Percentiles rank a stretch among this genome's conserved stretches.
Conservation (phyloP, 83 land plant species). For the Diphasiastrum complanatum region DNA sequence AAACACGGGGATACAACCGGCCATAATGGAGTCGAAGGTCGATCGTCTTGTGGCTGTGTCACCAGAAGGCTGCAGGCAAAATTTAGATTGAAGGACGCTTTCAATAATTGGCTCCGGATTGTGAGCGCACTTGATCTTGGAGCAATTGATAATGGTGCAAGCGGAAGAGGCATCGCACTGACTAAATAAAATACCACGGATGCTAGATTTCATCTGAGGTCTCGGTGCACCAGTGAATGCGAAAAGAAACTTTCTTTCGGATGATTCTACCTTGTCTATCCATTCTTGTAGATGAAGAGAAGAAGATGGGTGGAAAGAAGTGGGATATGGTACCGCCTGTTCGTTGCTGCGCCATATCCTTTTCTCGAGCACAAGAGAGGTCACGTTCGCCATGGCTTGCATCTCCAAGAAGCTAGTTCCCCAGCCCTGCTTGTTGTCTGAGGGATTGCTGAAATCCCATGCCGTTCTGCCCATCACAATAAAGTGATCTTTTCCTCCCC, state of each 20-base stretch:
- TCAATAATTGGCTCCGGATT: no score
- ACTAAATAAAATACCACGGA: no score
- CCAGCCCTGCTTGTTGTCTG: slow-evolving; percentile 5
- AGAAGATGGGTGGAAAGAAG: slow-evolving; percentile 32
- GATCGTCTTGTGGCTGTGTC: no score
- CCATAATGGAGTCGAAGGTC: no score
- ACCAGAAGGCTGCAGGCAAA: no score
- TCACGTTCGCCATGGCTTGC: slow-evolving; percentile 22
- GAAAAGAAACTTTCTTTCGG: slow-evolving; percentile 10
- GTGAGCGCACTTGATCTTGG: no score
- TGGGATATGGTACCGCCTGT: slow-evolving; percentile 39
- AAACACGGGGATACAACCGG: no score
- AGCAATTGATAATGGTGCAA: no score
- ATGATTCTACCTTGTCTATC: slow-evolving; percentile 8
- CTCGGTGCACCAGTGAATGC: slow-evolving; percentile 20
- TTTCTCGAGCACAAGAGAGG: slow-evolving; percentile 26
- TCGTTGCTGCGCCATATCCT: slow-evolving; percentile 20
- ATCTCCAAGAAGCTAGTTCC: slow-evolving; percentile 22
- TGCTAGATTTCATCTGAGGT: slow-evolving; percentile 6
- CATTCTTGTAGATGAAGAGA: slow-evolving; percentile 1
- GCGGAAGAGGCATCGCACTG: no score
- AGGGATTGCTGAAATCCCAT: slow-evolving; percentile 26
- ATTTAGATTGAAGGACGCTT: no score
- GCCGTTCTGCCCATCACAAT: slow-evolving; percentile 30
- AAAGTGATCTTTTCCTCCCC: slow-evolving; percentile 28